These are phyloP conservation scores for Bolboschoenoplectus hybrid DNA, from an alignment of 202 grass and related monocot genomes.

Conservation along the genomic window DNA sequence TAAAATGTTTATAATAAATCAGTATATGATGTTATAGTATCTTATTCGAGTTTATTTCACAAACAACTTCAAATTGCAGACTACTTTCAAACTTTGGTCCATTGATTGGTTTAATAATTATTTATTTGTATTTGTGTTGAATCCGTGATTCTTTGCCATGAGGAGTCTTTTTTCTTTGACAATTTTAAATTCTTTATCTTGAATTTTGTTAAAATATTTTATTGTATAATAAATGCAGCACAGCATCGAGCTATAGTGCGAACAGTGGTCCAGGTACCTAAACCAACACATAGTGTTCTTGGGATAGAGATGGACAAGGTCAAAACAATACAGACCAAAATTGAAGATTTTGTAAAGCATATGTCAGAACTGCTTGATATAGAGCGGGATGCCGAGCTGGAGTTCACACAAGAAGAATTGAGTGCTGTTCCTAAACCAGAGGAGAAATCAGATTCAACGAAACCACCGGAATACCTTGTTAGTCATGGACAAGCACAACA, in stretches of 20 bases:
- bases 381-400: constrained; percentile 84
- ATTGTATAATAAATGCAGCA: constrained; percentile 39
- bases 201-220: constrained; percentile 12
- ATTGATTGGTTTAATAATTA: not conserved
- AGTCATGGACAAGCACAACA: constrained; percentile 86
- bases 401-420: constrained; percentile 87
- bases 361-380: constrained; percentile 81
- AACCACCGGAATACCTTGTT: constrained; percentile 83
- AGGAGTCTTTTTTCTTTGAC: not conserved
- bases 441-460: constrained; percentile 48
- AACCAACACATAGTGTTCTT: constrained; percentile 56
- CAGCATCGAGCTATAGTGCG: constrained; percentile 58
- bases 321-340: constrained; percentile 66
- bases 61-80: not conserved
- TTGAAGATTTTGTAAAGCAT: constrained; percentile 68
- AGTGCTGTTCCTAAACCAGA: constrained; percentile 69
- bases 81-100: not conserved
- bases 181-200: not conserved
- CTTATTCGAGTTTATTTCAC: not conserved
- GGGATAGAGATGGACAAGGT: constrained; percentile 73
- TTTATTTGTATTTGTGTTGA: not conserved
- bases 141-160: not conserved
- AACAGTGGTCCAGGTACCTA: constrained; percentile 49
- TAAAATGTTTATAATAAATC: not conserved
- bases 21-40: constrained; percentile 17